Evolutionary conservation across 2,329 filamentous ascomycete species (phyloP).

Genomic region (Penicillium carneum): DNA sequence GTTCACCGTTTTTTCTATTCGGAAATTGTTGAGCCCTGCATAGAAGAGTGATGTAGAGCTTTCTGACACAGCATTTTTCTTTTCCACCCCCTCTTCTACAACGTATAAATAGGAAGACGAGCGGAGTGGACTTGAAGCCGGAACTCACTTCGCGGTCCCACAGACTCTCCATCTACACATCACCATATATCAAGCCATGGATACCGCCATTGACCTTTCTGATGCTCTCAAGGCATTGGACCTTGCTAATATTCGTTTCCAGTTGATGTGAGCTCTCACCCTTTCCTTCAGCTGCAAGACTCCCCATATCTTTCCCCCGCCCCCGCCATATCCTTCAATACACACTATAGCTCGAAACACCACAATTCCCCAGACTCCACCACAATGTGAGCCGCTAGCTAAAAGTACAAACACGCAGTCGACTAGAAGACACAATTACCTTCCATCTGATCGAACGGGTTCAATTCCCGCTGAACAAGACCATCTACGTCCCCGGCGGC

Average conservation of each 20-base stretch:
- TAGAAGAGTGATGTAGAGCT: background rate
- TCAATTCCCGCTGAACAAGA: conserved; percentile 92
- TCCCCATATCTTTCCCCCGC: conserved; percentile 16
- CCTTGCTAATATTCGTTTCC: conserved; percentile 88
- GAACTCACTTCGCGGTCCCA: conserved; percentile 24
- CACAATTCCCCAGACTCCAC: background rate
- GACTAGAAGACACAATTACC: conserved; percentile 95
- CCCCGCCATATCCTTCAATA: conserved; percentile 21
- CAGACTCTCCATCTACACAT: conserved; percentile 21
- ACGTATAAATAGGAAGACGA: conserved; percentile 7
- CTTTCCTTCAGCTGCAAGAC: conserved; percentile 10
- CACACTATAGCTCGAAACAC: background rate
- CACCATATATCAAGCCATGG: conserved; percentile 65
- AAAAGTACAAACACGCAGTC: conserved; percentile 61
- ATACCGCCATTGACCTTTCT: conserved; percentile 85
- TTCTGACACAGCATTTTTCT: background rate
- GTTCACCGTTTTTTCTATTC: conserved; percentile 1
- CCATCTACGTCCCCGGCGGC: conserved; percentile 83
- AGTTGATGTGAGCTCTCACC: conserved; percentile 74
- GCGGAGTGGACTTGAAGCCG: conserved; percentile 12
- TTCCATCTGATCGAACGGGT: conserved; percentile 96
- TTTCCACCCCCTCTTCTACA: background rate
- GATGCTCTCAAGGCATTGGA: conserved; percentile 86
- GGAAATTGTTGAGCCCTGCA: background rate
- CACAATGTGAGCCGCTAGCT: conserved; percentile 11